Evolutionary conservation across 768 basidiomycete genomes (phyloP).

Genomic region (Trametopsis cervina): DNA sequence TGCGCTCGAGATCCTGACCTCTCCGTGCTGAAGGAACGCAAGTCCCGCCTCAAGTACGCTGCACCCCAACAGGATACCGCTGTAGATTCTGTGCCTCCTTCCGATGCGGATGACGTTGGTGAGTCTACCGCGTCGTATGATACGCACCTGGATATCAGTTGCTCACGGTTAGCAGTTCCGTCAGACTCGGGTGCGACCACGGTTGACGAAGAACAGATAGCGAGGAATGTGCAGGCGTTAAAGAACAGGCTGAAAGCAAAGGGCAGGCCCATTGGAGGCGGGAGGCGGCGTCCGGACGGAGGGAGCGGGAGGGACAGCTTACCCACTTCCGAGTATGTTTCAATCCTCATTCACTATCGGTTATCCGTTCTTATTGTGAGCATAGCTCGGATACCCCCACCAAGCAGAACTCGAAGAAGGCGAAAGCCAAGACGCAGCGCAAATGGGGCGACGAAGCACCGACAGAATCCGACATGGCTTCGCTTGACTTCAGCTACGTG

Average conservation of each 20-base stretch:
- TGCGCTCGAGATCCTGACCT: neutral
- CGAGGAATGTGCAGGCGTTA: slow-evolving; percentile 85
- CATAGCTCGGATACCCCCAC: slow-evolving; percentile 54
- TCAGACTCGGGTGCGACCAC: slow-evolving; percentile 42
- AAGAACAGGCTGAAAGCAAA: slow-evolving; percentile 66
- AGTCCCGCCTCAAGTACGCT: slow-evolving; percentile 45
- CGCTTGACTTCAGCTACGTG: slow-evolving; percentile 79
- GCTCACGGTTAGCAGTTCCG: slow-evolving; percentile 30
- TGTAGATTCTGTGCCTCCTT: slow-evolving; percentile 37
- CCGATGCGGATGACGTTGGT: slow-evolving; percentile 59
- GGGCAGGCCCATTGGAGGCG: slow-evolving; percentile 41
- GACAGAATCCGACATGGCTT: slow-evolving; percentile 85
- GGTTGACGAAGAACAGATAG: slow-evolving; percentile 84
- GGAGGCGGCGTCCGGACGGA: slow-evolving; percentile 39
- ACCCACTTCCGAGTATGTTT: slow-evolving; percentile 64
- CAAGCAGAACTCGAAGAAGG: slow-evolving; percentile 30
- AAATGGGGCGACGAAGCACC: slow-evolving; percentile 89
- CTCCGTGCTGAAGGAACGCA: slow-evolving; percentile 51
- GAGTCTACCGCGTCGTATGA: slow-evolving; percentile 13
- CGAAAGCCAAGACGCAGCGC: slow-evolving; percentile 63
- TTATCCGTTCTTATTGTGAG: neutral
- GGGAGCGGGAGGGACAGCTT: slow-evolving; percentile 56
- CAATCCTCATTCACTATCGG: neutral
- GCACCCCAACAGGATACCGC: slow-evolving; percentile 6
- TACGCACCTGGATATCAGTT: neutral